Evolutionary conservation across 139 green algal genomes (phyloP).

Genomic region (Micromonas commoda): DNA sequence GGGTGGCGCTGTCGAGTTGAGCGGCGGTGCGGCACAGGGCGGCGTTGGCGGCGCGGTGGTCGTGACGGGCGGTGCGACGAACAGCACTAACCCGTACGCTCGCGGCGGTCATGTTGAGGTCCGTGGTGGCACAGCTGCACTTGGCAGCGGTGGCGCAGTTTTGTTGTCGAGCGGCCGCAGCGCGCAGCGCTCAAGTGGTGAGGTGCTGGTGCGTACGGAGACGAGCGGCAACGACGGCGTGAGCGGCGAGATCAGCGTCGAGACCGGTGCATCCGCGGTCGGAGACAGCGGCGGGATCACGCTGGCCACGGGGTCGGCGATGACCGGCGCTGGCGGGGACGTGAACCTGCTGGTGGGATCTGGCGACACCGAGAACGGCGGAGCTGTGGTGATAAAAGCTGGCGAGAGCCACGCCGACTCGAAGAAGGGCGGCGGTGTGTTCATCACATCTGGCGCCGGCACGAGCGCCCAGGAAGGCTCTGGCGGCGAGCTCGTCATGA

Average conservation of each 20-base stretch:
- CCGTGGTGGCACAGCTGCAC: neutral
- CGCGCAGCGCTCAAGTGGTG: neutral
- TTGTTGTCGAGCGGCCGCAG: neutral
- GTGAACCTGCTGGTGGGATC: constrained; percentile 5
- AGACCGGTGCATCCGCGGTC: constrained; percentile 3
- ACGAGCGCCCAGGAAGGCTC: neutral
- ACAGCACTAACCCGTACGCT: neutral
- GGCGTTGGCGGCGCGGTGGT: constrained; percentile 7
- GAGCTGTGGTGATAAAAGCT: neutral
- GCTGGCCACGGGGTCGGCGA: neutral
- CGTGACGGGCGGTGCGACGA: neutral
- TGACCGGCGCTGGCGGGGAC: neutral
- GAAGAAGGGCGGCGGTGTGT: neutral
- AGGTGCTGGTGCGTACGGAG: neutral
- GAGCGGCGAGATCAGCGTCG: neutral
- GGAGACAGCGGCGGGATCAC: neutral
- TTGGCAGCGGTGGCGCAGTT: neutral
- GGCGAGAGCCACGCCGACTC: neutral
- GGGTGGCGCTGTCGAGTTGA: constrained; percentile 8
- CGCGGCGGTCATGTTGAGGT: constrained; percentile 16
- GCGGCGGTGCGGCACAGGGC: neutral
- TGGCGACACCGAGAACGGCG: constrained; percentile 15
- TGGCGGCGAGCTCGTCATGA: neutral
- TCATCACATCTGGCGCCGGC: constrained; percentile 4
- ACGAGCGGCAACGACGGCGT: neutral